Conservation (phyloP, 495 filamentous ascomycete species). For the Pseudoneurospora amorphoporcata region DNA sequence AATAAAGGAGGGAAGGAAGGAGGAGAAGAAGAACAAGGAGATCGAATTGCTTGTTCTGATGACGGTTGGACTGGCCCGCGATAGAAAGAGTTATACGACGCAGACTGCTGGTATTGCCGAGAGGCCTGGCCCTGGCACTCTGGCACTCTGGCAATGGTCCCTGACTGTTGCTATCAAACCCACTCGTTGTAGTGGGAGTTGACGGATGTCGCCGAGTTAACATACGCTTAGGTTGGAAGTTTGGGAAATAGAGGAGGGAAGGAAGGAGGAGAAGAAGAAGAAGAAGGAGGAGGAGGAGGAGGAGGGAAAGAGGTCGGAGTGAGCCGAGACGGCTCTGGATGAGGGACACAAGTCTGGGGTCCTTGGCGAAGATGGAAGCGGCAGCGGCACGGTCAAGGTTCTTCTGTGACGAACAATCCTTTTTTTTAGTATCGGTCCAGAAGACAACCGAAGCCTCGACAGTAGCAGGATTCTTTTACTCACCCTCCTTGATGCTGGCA, state of each 20-base stretch:
- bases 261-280: too few species aligned
- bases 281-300: too few species aligned
- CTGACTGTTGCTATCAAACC: neutral
- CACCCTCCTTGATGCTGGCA: conserved; percentile 95
- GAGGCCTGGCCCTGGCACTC: conserved; percentile 7
- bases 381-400: conserved; percentile 78
- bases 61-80: conserved; percentile 25
- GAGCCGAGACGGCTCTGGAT: conserved; percentile 92
- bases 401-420: conserved; percentile 45
- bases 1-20: too few species aligned
- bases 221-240: neutral
- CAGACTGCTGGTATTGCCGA: conserved; percentile 19
- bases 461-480: conserved; percentile 22
- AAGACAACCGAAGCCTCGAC: conserved; percentile 10
- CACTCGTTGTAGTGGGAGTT: neutral
- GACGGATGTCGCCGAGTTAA: neutral
- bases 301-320: conserved; percentile 28
- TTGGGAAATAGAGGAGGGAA: too few species aligned
- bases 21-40: neutral
- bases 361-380: conserved; percentile 84
- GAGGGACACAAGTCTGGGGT: conserved; percentile 88
- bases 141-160: conserved; percentile 19
- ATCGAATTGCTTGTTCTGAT: neutral
- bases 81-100: conserved; percentile 41
- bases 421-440: conserved; percentile 1